Base-by-base conservation (phyloP, 768 basidiomycete genomes). In the Ramaria rubella region DNA sequence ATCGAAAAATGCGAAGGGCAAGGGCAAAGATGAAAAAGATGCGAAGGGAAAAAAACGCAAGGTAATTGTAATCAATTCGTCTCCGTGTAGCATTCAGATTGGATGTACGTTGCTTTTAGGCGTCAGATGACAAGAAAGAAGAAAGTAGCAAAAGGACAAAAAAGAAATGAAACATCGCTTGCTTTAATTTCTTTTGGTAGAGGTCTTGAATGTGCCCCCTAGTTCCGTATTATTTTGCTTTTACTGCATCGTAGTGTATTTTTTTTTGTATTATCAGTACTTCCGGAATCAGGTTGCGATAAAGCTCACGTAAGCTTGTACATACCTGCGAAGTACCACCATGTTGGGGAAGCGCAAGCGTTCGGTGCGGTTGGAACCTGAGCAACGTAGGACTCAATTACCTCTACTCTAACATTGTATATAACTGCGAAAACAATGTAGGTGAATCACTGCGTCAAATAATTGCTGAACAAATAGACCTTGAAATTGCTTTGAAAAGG, bases 41-140 rank as follows among this genome's bases (percentile, higher is more conserved):
- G 21, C 31, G 21, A 56, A 56, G 48, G 33, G 69, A 34, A 72
- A 69, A 61, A 78, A 70, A 55, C 81, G 80, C 55, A 90, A 86
- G 80, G 81, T 79, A 48, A 21, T 64, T 43, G 26, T 33, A 27
- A 21, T 26, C 17, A 34, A 19, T 33, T 23, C n/a, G 45, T 12
- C 26, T 33, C n/a, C n/a, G 45, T 12, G 9, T 40, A 38, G 21
- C 23, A 49, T 24, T 48, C 24, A 38, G 2, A 44, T 34, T 29
- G 59, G 27, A 31, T 26, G 9, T 30, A 34, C 8, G 64, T 61
- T 31, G 61, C 58, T 17, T 57, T 51, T 7, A 64, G 62, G 26
- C 33, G 45, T 23, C 64, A 2, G 72, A 71, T 29, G 73, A 74
- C 21, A 65, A 70, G 59, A 65, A 65, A 24, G 71, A 68, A 31